Evolutionary conservation across 1,139 yeast species (phyloP).

Genomic region (Yamadazyma blattariae): DNA sequence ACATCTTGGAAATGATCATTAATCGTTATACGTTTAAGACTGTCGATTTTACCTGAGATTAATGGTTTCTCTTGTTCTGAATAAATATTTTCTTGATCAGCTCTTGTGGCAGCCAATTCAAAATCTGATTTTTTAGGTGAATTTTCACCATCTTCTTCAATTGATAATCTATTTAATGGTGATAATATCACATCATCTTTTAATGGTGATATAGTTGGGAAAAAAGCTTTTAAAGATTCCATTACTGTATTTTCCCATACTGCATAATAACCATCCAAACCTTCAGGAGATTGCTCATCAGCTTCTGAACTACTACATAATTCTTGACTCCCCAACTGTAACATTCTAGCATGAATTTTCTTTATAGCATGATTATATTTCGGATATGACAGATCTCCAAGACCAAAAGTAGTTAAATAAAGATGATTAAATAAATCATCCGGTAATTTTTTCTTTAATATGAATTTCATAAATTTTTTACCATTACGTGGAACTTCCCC

Average conservation of each 20-base stretch:
- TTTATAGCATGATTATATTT: constrained; percentile 82
- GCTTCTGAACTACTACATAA: constrained; percentile 78
- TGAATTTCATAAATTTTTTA: constrained; percentile 65
- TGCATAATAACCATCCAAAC: constrained; percentile 72
- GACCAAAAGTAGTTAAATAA: constrained; percentile 71
- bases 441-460: constrained; percentile 70
- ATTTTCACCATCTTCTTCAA: constrained; percentile 23
- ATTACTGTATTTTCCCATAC: constrained; percentile 68
- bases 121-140: neutral
- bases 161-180: constrained; percentile 33
- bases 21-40: constrained; percentile 62
- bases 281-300: constrained; percentile 80
- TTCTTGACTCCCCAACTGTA: constrained; percentile 80
- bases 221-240: constrained; percentile 29
- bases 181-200: constrained; percentile 42
- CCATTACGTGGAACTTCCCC: constrained; percentile 89
- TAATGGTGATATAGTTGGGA: constrained; percentile 35
- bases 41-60: constrained; percentile 40
- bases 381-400: constrained; percentile 94
- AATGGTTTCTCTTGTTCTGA: constrained; percentile 3
- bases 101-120: constrained; percentile 7
- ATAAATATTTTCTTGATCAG: neutral
- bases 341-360: constrained; percentile 72
- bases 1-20: constrained; percentile 88
- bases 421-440: constrained; percentile 59